Percentiles rank a stretch among this genome's conserved stretches.
Conservation (phyloP, 257 asterid species). For the Penstemon davidsonii region DNA sequence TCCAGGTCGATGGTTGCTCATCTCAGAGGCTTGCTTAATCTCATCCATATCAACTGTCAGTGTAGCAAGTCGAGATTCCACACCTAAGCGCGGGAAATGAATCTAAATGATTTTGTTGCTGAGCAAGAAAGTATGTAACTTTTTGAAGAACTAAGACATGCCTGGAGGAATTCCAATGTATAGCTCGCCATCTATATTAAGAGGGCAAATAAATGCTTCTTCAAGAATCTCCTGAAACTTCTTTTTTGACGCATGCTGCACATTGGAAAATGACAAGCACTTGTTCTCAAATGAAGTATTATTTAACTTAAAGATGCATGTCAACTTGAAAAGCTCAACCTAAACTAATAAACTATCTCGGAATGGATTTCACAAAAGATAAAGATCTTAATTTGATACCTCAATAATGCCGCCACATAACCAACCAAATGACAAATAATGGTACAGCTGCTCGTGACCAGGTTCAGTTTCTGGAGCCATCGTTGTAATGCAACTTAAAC, state of each 20-base stretch:
- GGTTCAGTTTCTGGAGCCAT: constrained; percentile 79
- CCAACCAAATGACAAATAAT: constrained; percentile 91
- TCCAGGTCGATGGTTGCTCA: constrained; percentile 38
- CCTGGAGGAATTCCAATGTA: constrained; percentile 99
- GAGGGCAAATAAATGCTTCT: constrained; percentile 78
- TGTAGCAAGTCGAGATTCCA: constrained; percentile 94
- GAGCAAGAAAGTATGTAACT: not conserved
- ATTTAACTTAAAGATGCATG: too few species aligned
- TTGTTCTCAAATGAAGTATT: too few species aligned
- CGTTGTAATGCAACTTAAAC: constrained; percentile 55
- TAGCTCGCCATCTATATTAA: constrained; percentile 78
- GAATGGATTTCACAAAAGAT: constrained; percentile 4
- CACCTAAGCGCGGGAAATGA: constrained; percentile 51
- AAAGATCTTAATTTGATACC: constrained; percentile 44
- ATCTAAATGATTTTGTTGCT: not conserved
- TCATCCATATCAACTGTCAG: constrained; percentile 85
- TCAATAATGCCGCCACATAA: constrained; percentile 96
- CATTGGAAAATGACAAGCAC: not conserved
- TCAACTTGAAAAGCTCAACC: too few species aligned
- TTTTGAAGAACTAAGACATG: constrained; percentile 36
- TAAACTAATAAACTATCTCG: too few species aligned
- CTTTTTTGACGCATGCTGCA: constrained; percentile 81
- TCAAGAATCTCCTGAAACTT: constrained; percentile 89
- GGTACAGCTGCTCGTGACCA: constrained; percentile 73
- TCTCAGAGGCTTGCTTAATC: constrained; percentile 47